These are phyloP conservation scores for Butyriboletus appendiculatus DNA, from an alignment of 1,284 basidiomycete genomes.

Conservation along the genomic window DNA sequence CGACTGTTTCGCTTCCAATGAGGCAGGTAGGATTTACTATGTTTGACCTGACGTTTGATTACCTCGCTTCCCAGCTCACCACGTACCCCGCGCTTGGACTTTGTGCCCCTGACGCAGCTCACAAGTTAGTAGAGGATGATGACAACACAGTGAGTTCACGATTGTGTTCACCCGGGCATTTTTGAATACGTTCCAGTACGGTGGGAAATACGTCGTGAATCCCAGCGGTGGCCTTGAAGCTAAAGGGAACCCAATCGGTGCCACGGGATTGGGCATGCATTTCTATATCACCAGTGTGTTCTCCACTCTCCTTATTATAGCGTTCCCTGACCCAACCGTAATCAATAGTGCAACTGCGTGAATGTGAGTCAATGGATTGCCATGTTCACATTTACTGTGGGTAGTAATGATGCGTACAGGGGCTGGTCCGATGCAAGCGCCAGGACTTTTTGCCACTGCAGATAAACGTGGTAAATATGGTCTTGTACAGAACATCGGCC, in stretches of 20 bases:
- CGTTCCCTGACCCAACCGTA: not conserved
- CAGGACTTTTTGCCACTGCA: slow-evolving; percentile 60
- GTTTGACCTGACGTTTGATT: not conserved
- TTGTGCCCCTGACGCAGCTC: slow-evolving; percentile 68
- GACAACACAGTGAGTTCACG: slow-evolving; percentile 71
- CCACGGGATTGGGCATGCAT: slow-evolving; percentile 86
- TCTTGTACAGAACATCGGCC: slow-evolving; percentile 82
- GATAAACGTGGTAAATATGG: slow-evolving; percentile 78
- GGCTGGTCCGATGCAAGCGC: slow-evolving; percentile 82
- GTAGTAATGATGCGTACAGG: slow-evolving; percentile 40
- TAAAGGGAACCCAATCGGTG: slow-evolving; percentile 85
- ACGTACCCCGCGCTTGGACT: slow-evolving; percentile 85
- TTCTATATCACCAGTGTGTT: slow-evolving; percentile 80
- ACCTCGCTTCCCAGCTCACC: slow-evolving; percentile 53
- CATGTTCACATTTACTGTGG: not conserved
- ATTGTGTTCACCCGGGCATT: not conserved
- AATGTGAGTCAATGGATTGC: slow-evolving; percentile 47
- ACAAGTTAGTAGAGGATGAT: slow-evolving; percentile 72
- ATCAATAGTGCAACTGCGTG: slow-evolving; percentile 66
- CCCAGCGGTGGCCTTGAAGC: slow-evolving; percentile 86
- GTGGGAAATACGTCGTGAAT: slow-evolving; percentile 87
- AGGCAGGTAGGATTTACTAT: slow-evolving; percentile 43
- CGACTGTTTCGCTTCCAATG: slow-evolving; percentile 83
- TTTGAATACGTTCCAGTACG: slow-evolving; percentile 50
- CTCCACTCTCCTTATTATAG: not conserved